Conservation (phyloP, 2,329 filamentous ascomycete species). For the Sordariomycetes sp. region DNA sequence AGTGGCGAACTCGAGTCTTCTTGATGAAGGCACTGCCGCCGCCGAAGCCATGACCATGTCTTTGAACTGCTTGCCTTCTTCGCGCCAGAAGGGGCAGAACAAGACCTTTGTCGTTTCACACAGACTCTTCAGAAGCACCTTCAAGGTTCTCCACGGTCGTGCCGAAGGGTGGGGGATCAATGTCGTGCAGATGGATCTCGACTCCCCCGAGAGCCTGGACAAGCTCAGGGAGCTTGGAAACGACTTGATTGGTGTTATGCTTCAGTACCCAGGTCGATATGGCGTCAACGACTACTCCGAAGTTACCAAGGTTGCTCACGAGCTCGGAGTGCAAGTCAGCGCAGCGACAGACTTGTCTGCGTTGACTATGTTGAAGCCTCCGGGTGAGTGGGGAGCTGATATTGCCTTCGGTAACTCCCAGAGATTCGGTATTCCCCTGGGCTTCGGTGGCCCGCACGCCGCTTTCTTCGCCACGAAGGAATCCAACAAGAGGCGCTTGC, state of each 20-base stretch:
- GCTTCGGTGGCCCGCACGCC: slow-evolving; percentile 89
- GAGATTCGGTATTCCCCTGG: slow-evolving; percentile 83
- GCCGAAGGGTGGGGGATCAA: slow-evolving; percentile 87
- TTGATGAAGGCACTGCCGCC: slow-evolving; percentile 87
- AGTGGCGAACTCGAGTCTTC: slow-evolving; percentile 81
- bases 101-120: slow-evolving; percentile 82
- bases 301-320: slow-evolving; percentile 70
- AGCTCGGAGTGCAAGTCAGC: slow-evolving; percentile 69
- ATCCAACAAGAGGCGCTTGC: slow-evolving; percentile 89
- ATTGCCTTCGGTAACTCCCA: slow-evolving; percentile 92
- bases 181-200: slow-evolving; percentile 63
- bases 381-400: slow-evolving; percentile 90
- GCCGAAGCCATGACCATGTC: slow-evolving; percentile 95
- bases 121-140: slow-evolving; percentile 75
- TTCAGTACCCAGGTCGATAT: slow-evolving; percentile 96
- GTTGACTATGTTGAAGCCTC: slow-evolving; percentile 77
- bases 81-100: slow-evolving; percentile 62
- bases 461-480: slow-evolving; percentile 92
- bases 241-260: slow-evolving; percentile 78
- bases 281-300: slow-evolving; percentile 73
- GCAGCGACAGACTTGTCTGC: slow-evolving; percentile 86
- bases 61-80: slow-evolving; percentile 61
- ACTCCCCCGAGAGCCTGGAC: slow-evolving; percentile 50
- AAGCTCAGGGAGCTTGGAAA: slow-evolving; percentile 66
- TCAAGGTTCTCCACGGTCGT: slow-evolving; percentile 73